Evolutionary conservation across 441 rosid genomes (phyloP).

Genomic region (Cnidoscolus chayamansa): DNA sequence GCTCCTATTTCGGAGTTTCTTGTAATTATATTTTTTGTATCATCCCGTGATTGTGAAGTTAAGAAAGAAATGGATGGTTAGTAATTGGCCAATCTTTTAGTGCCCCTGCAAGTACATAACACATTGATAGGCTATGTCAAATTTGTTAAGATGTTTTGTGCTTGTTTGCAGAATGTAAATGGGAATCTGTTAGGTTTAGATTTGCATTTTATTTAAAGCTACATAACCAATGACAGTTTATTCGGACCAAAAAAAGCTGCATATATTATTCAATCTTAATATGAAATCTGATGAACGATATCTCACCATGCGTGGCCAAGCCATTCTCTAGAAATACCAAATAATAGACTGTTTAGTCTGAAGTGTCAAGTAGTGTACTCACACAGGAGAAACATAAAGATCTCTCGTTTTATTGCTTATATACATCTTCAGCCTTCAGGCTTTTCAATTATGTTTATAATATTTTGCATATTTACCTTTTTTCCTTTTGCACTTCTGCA

Average conservation of each 20-base stretch:
- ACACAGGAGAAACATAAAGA: background rate
- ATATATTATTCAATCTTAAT: background rate
- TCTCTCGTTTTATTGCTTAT: background rate
- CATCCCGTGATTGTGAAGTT: conserved; percentile 10
- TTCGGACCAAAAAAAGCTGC: background rate
- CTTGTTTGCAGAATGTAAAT: conserved; percentile 8
- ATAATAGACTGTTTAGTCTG: background rate
- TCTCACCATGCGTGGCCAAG: background rate
- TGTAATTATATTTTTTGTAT: conserved; percentile 12
- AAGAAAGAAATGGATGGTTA: conserved; percentile 3
- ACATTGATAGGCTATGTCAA: background rate
- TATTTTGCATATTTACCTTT: background rate
- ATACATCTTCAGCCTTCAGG: background rate
- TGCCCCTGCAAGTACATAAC: background rate
- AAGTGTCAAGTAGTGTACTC: background rate
- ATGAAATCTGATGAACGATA: background rate
- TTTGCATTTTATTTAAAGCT: background rate
- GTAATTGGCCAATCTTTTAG: background rate
- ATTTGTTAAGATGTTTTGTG: background rate
- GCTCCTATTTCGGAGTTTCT: background rate
- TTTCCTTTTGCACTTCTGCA: background rate
- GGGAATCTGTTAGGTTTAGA: conserved; percentile 3
- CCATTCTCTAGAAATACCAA: background rate
- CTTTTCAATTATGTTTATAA: conserved; percentile 2
- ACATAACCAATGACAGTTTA: background rate